Percentiles rank a stretch among this genome's conserved stretches.
Conservation (phyloP, 148 eudicot genomes). For the Persicaria maculosa region DNA sequence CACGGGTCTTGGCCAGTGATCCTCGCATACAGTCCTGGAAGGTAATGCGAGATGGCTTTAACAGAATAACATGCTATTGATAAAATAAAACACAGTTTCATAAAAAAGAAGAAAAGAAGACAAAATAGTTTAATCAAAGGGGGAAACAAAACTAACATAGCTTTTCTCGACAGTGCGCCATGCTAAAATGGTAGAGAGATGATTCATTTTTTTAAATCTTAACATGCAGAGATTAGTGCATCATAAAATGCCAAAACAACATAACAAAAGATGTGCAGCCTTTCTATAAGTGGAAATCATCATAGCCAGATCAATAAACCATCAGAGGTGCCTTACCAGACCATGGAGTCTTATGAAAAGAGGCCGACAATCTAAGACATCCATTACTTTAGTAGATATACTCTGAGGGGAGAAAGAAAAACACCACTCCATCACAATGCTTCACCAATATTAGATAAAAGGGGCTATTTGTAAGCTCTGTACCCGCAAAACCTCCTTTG, state of each 20-base stretch:
- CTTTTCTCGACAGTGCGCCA: neutral
- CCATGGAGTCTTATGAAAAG: slow-evolving; percentile 66
- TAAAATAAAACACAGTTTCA: neutral
- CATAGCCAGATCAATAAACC: neutral
- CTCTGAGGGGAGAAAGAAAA: slow-evolving; percentile 18
- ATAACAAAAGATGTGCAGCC: neutral
- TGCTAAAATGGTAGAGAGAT: neutral
- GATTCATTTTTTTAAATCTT: neutral
- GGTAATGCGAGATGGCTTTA: neutral
- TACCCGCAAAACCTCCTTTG: slow-evolving; percentile 80
- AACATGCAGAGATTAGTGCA: too few species aligned
- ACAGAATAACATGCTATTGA: neutral
- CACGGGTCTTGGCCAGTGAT: slow-evolving; percentile 56
- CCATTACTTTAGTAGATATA: slow-evolving; percentile 51
- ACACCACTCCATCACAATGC: neutral
- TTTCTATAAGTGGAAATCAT: neutral
- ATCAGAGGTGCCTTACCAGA: slow-evolving; percentile 41
- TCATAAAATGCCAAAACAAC: too few species aligned
- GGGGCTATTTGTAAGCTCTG: neutral
- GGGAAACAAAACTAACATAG: neutral
- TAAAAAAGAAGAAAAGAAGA: too few species aligned
- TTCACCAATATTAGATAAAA: neutral
- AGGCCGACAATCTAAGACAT: slow-evolving; percentile 61
- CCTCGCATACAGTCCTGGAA: slow-evolving; percentile 75
- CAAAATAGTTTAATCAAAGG: too few species aligned